Evolutionary conservation across 2,329 filamentous ascomycete species (phyloP).

Genomic region (Talaromyces sp.): DNA sequence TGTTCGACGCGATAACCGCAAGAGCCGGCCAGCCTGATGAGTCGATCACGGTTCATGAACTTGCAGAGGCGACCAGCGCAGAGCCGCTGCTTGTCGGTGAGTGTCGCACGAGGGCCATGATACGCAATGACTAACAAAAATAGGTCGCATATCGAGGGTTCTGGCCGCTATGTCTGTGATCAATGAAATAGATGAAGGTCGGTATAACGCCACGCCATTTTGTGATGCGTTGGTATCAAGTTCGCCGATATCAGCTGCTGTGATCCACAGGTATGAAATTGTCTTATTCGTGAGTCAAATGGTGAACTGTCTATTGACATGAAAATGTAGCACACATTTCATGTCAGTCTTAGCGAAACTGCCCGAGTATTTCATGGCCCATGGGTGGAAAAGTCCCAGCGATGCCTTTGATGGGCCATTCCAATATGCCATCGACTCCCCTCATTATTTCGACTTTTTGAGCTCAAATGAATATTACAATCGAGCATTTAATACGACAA

Average conservation of each 20-base stretch:
- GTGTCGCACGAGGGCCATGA: neutral
- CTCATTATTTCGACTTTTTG: slow-evolving; percentile 20
- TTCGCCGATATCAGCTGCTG: slow-evolving; percentile 14
- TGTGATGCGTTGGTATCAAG: slow-evolving; percentile 15
- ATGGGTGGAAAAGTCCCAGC: slow-evolving; percentile 14
- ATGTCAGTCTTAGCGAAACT: slow-evolving; percentile 14
- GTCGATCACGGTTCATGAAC: neutral
- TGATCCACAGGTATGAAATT: slow-evolving; percentile 15
- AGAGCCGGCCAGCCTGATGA: neutral
- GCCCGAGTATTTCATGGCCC: slow-evolving; percentile 16
- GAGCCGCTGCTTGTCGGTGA: slow-evolving; percentile 14
- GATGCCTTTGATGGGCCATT: slow-evolving; percentile 15
- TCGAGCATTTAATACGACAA: slow-evolving; percentile 20
- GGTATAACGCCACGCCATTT: slow-evolving; percentile 5
- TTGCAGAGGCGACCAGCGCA: slow-evolving; percentile 2
- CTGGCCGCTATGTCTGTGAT: slow-evolving; percentile 15
- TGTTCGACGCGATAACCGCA: slow-evolving; percentile 15
- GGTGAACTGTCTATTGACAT: neutral
- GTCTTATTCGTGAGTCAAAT: neutral
- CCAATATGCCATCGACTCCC: slow-evolving; percentile 11
- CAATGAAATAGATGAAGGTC: slow-evolving; percentile 3
- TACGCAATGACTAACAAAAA: neutral
- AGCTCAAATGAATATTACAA: slow-evolving; percentile 8
- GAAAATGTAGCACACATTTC: slow-evolving; percentile 14
- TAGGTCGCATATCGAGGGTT: slow-evolving; percentile 10